Conservation (phyloP, 2,329 filamentous ascomycete genomes). For the Cladosporium sphaerospermum region DNA sequence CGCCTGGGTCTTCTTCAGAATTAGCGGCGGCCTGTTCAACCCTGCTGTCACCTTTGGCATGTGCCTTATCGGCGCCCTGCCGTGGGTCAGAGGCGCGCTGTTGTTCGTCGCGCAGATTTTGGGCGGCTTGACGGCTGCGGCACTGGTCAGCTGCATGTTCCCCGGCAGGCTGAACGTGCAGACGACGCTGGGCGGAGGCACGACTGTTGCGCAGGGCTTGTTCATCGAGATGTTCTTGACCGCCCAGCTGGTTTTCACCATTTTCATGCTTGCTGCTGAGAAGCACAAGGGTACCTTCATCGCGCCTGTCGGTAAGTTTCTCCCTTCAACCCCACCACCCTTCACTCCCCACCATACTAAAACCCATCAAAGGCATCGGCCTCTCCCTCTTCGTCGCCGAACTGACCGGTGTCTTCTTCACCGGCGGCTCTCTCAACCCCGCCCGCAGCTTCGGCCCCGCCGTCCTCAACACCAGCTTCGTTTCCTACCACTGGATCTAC, state of each 20-base stretch:
- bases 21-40: slow-evolving; percentile 31
- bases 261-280: slow-evolving; percentile 38
- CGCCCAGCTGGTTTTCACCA: slow-evolving; percentile 36
- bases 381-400: slow-evolving; percentile 44
- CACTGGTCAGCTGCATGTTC: slow-evolving; percentile 31
- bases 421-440: slow-evolving; percentile 31
- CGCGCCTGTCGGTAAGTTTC: slow-evolving; percentile 29
- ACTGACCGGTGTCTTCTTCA: slow-evolving; percentile 36
- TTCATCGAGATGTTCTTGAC: slow-evolving; percentile 39
- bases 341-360: slow-evolving; percentile 30
- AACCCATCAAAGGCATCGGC: slow-evolving; percentile 29
- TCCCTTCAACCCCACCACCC: slow-evolving; percentile 26
- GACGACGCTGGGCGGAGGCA: slow-evolving; percentile 31
- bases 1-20: slow-evolving; percentile 33
- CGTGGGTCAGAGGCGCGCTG: slow-evolving; percentile 29
- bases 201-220: slow-evolving; percentile 32
- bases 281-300: slow-evolving; percentile 39
- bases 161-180: slow-evolving; percentile 32
- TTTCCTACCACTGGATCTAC: slow-evolving; percentile 30
- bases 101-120: slow-evolving; percentile 33
- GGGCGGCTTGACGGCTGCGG: slow-evolving; percentile 33
- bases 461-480: slow-evolving; percentile 24
- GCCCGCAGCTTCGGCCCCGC: slow-evolving; percentile 30
- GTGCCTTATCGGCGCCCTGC: slow-evolving; percentile 32
- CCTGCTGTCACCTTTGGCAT: slow-evolving; percentile 30